phyloP scores from a whole-genome alignment of 1,284 basidiomycete genomes.

The Ganoderma sinense region DNA sequence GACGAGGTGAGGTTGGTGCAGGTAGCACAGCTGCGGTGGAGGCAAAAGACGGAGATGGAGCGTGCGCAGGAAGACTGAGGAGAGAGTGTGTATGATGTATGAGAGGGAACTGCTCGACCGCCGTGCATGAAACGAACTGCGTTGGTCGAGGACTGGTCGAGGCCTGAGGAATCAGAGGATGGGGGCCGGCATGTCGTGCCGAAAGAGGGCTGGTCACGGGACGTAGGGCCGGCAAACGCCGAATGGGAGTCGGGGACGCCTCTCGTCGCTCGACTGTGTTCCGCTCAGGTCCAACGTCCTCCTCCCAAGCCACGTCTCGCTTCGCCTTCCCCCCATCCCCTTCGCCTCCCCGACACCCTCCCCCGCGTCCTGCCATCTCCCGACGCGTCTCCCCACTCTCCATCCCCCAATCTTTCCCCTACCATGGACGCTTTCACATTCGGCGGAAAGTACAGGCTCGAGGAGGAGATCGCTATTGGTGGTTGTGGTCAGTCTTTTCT shows the following conservation, averaged over 20 bases:
- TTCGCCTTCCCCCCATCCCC: neutral
- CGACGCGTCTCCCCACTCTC: neutral
- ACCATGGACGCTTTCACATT: conserved; percentile 74
- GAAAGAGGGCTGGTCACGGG: conserved; percentile 1
- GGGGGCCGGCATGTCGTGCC: neutral
- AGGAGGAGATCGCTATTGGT: conserved; percentile 94
- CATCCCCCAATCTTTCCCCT: neutral
- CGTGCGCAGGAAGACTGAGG: neutral
- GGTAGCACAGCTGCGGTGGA: neutral
- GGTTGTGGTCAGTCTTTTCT: conserved; percentile 77
- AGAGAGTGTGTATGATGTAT: neutral
- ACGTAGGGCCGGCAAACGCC: neutral
- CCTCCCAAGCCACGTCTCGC: neutral
- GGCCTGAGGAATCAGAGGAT: no score
- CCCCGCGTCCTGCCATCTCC: neutral
- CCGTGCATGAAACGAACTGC: no score
- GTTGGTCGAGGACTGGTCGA: no score
- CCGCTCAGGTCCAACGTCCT: neutral
- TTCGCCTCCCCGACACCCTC: neutral
- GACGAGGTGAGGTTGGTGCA: neutral
- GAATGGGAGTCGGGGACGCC: neutral
- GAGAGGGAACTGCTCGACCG: no score
- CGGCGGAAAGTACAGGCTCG: conserved; percentile 92
- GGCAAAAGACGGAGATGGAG: neutral
- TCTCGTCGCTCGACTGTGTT: neutral